Evolutionary conservation across 225 moss, liverwort and hornwort genomes (phyloP).

Genomic region (Physcomitrium patens): DNA sequence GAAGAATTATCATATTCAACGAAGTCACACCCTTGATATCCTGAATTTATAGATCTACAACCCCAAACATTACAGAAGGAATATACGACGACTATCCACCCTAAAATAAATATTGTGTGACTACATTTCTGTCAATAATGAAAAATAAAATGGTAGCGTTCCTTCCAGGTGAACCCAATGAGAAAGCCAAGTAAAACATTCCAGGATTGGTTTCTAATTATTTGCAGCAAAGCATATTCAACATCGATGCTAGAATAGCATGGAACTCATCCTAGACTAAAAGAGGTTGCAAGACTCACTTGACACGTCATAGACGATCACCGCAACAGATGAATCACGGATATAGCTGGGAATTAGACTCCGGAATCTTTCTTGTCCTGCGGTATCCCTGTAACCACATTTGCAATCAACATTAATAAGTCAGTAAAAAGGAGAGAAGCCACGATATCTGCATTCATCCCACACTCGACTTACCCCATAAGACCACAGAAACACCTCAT

Average conservation of each 20-base stretch:
- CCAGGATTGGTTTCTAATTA: background rate
- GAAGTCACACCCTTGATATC: background rate
- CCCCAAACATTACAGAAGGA: background rate
- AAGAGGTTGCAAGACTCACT: slow-evolving; percentile 52
- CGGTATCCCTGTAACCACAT: slow-evolving; percentile 67
- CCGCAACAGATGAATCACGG: slow-evolving; percentile 86
- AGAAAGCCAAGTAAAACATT: background rate
- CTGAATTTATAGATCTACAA: background rate
- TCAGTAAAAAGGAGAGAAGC: background rate
- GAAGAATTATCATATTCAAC: slow-evolving; percentile 1
- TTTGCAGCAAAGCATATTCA: background rate
- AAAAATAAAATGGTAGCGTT: background rate
- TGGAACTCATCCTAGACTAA: background rate
- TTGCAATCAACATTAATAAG: background rate
- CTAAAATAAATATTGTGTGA: background rate
- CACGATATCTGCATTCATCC: background rate
- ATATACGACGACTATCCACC: background rate
- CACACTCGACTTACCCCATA: background rate
- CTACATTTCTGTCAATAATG: background rate
- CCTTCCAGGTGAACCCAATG: background rate
- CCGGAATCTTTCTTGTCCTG: slow-evolving; percentile 84
- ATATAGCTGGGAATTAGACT: slow-evolving; percentile 89
- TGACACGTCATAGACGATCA: slow-evolving; percentile 86
- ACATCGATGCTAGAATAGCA: background rate
- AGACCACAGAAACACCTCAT: slow-evolving; percentile 14